These are phyloP conservation scores for Excoecaria agallocha DNA, from an alignment of 345 rosid genomes.

Conservation along the genomic window DNA sequence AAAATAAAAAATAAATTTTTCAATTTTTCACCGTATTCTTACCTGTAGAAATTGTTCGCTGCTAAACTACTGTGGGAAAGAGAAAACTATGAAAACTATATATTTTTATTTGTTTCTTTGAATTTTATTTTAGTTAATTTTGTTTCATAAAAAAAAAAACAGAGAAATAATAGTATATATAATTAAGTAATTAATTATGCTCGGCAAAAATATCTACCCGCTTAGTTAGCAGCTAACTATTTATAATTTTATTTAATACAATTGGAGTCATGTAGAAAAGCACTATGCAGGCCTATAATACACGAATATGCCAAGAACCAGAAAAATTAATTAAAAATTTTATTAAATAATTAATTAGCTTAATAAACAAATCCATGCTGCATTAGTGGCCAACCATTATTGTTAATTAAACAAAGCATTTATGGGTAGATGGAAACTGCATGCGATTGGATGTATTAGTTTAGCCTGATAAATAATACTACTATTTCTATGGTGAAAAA, in stretches of 20 bases:
- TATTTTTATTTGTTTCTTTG: not conserved
- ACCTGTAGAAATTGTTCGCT: too few relatives aligned
- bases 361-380: constrained; percentile 8
- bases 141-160: not conserved
- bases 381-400: constrained; percentile 8
- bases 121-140: not conserved
- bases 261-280: not conserved
- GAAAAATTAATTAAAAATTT: not conserved
- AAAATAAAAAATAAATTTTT: too few relatives aligned
- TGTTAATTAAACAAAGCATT: not conserved
- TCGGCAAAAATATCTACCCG: not conserved
- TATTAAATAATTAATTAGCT: not conserved
- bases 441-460: constrained; percentile 3
- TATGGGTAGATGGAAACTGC: not conserved
- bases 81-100: too few relatives aligned
- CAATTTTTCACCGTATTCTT: too few relatives aligned
- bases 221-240: not conserved
- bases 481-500: not conserved
- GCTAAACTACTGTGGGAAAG: too few relatives aligned
- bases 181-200: too few relatives aligned
- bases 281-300: not conserved
- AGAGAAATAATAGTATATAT: too few relatives aligned
- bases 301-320: constrained; percentile 1
- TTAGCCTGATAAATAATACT: not conserved
- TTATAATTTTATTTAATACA: not conserved